Base-by-base conservation (phyloP, 2,329 filamentous ascomycete species). In the Aureobasidium zeae region DNA sequence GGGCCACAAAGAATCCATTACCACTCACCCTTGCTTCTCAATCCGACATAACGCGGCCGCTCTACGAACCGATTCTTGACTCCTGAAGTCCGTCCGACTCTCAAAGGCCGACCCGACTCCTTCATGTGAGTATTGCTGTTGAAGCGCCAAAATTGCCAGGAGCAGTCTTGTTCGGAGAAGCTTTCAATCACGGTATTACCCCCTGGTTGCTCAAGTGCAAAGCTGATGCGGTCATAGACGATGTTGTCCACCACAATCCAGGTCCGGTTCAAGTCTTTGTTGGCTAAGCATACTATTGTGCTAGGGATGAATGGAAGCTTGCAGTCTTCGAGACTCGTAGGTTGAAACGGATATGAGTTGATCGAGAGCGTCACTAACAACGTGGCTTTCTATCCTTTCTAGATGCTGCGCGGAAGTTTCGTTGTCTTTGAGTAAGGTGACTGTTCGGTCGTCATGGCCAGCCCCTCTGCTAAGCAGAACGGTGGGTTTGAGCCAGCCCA, bases 71-170 rank as follows among this genome's bases (percentile, higher is more conserved):
- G 45, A 41, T 56, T 56, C 17, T 29, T 42, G 24, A 55, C 36
- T 2, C 51, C 53, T 20, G 48, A 35, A 2, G 54, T 56, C 25
- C 52, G 44, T 5, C 54, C 54, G 35, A 57, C 43, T 19, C 53
- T 39, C 19, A 57, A 34, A 1, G 33, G 29, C 5, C 43, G 43
- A n/a, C 52, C 52, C 37, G 32, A 49, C 3, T 50, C 22, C 3
- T 41, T 33, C 51, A 57, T 51, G 15, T 48, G 53, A 21, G 52
- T 43, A 16, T 49, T 51, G 15, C 49, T 39, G 31, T 62, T 58
- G 24, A 61, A 57, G 10, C 52, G 49, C 54, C 52, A 57, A 46
- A 59, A 61, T 39, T 59, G 58, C 57, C 57, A 61, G 1, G 53
- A 55, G 35, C 58, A 61, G 36, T 63, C 58, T 35, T 57, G 47